phyloP scores from a whole-genome alignment of 768 basidiomycete genomes.

The Chiua virens region DNA sequence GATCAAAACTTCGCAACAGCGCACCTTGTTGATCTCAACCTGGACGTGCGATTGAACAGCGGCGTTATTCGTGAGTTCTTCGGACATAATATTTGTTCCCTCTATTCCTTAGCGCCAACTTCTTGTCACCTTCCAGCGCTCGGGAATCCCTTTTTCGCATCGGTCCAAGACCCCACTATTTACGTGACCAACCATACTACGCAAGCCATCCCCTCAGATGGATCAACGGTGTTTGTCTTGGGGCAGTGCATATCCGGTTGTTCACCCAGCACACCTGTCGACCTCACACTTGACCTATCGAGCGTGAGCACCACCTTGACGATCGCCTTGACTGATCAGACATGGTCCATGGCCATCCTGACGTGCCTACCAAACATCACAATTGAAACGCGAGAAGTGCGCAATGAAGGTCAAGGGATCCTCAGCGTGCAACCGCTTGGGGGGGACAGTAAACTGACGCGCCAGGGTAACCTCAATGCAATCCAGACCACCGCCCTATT shows the following conservation, averaged over 20 bases:
- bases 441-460: slow-evolving; percentile 4
- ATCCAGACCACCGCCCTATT: slow-evolving; percentile 26
- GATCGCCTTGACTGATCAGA: slow-evolving; percentile 11
- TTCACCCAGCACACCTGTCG: accelerated
- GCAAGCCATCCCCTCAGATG: slow-evolving; percentile 12
- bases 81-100: not conserved
- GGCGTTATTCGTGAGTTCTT: slow-evolving; percentile 6
- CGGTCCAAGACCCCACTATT: slow-evolving; percentile 5
- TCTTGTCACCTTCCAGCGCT: not conserved
- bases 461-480: slow-evolving; percentile 24
- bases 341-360: slow-evolving; percentile 24
- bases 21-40: slow-evolving; percentile 13
- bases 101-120: not conserved
- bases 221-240: slow-evolving; percentile 23
- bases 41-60: slow-evolving; percentile 14
- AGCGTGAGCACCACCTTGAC: slow-evolving; percentile 10
- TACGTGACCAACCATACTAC: slow-evolving; percentile 24
- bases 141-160: not conserved
- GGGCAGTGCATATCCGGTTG: slow-evolving; percentile 25
- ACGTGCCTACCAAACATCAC: slow-evolving; percentile 20
- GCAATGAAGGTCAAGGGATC: slow-evolving; percentile 17
- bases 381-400: slow-evolving; percentile 29
- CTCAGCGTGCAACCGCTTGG: slow-evolving; percentile 19
- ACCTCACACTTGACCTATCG: slow-evolving; percentile 14
- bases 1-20: slow-evolving; percentile 5